Evolutionary conservation across 2,329 filamentous ascomycete genomes (phyloP), one percentile per base, ranked within the genome.

Genomic region (Pseudopithomyces maydicus): DNA sequence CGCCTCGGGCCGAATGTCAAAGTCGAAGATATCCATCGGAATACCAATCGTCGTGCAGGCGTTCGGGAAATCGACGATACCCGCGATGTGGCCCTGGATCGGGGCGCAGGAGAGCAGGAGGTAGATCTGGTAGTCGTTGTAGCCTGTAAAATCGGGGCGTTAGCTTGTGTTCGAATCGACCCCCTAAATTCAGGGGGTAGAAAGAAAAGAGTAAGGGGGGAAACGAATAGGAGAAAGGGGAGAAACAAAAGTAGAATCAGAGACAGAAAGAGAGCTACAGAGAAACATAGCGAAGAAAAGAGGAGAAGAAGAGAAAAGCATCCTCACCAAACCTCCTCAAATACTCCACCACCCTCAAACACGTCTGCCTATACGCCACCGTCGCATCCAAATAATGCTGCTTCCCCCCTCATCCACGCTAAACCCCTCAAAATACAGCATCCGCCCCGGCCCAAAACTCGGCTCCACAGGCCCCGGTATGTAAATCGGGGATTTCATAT

Each of bases 21-120:
- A 96, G 70, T 95, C 91, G 68, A 97, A 97, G 52, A 97, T 96
- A 77, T 97, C 93, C 82, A 96, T 91, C 1, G 93, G 93, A 52
- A 97, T 73, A 0, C 92, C 92, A 57, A 97, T 80, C 0, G 93
- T 97, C 3, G 92, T 96, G 71, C 93, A 97, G 0, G 90, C 91
- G 72, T 97, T 96, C 0, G 92, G 92, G 47, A 96, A 79, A 74
- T 96, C 92, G 8, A 96, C 92, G 55, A 97, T 90, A 0, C 93
- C 92, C 1, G 92, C 93, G 50, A 97, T 85, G 70, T 96, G 91
- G 0, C 93, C 93, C 74, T 96, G 90, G 5, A 97, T 84, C 0
- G 93, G 92, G 0, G 92, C 92, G 72, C 91, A 95, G 15, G 90
- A 93, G 45, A 97, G 79, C 49, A 97, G 78, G 29, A 97, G 81